phyloP scores from a whole-genome alignment of 768 basidiomycete species.

The Trametes cubensis region DNA sequence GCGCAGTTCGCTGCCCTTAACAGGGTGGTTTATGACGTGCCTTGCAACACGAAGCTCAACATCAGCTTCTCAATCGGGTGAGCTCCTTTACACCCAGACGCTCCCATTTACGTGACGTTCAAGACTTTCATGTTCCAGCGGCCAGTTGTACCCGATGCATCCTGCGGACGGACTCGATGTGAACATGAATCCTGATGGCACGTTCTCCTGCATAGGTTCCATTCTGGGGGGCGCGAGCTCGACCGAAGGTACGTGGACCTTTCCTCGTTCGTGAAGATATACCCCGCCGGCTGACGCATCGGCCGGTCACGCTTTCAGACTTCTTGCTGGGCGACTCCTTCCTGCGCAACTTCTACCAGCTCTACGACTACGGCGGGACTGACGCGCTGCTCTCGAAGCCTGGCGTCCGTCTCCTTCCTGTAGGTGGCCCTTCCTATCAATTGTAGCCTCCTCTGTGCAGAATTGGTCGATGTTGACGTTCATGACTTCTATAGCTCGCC shows the following conservation, averaged over 20 bases:
- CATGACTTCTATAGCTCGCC: neutral
- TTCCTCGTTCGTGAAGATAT: too few relatives aligned
- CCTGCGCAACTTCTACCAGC: constrained; percentile 26
- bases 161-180: constrained; percentile 16
- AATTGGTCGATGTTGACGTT: neutral
- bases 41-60: constrained; percentile 5
- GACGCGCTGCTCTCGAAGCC: neutral
- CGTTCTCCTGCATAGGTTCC: neutral
- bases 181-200: neutral
- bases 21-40: neutral
- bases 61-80: neutral
- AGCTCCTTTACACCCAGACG: neutral
- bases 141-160: constrained; percentile 18
- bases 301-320: constrained; percentile 6
- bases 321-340: constrained; percentile 26
- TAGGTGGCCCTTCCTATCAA: neutral
- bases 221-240: neutral
- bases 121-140: too few relatives aligned
- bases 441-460: neutral
- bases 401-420: neutral
- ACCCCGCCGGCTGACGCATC: too few relatives aligned
- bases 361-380: constrained; percentile 24
- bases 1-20: neutral
- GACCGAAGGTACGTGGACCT: neutral
- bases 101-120: too few relatives aligned